Conservation (phyloP, 129 eudicot genomes). For the Artemisia argyi region DNA sequence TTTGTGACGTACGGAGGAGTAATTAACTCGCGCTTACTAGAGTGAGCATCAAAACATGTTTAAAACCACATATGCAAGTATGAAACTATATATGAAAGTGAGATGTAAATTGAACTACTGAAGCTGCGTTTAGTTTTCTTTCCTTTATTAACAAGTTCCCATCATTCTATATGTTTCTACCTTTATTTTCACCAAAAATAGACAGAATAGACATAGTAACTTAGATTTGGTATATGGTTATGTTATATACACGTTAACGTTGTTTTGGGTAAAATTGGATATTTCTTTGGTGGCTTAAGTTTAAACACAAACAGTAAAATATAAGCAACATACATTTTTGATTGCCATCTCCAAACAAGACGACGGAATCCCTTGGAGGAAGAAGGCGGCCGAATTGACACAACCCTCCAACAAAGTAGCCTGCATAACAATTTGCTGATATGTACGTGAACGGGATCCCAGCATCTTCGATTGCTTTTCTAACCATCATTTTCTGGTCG, state of each 20-base stretch:
- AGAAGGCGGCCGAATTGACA: slow-evolving; percentile 46
- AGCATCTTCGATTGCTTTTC: slow-evolving; percentile 45
- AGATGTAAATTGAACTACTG: too few species aligned
- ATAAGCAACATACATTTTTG: slow-evolving; percentile 38
- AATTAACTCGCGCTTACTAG: too few species aligned
- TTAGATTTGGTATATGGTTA: background rate
- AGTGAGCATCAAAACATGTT: too few species aligned
- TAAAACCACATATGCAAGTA: too few species aligned
- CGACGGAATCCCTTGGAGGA: slow-evolving; percentile 53
- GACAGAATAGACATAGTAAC: too few species aligned
- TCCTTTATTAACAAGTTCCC: too few species aligned
- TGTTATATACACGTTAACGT: background rate
- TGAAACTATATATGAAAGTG: too few species aligned
- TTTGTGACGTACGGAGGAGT: too few species aligned
- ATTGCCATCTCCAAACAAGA: slow-evolving; percentile 54
- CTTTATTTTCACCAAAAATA: too few species aligned
- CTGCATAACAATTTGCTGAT: slow-evolving; percentile 45
- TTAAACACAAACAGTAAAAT: background rate
- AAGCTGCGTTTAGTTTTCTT: too few species aligned
- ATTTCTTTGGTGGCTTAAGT: too few species aligned
- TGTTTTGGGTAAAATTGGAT: too few species aligned
- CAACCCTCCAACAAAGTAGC: slow-evolving; percentile 49
- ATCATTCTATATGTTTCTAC: background rate
- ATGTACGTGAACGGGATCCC: slow-evolving; percentile 44
- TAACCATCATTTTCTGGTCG: slow-evolving; percentile 37